Base-by-base conservation (phyloP, 495 filamentous ascomycete genomes). In the Xylaria telfairii region DNA sequence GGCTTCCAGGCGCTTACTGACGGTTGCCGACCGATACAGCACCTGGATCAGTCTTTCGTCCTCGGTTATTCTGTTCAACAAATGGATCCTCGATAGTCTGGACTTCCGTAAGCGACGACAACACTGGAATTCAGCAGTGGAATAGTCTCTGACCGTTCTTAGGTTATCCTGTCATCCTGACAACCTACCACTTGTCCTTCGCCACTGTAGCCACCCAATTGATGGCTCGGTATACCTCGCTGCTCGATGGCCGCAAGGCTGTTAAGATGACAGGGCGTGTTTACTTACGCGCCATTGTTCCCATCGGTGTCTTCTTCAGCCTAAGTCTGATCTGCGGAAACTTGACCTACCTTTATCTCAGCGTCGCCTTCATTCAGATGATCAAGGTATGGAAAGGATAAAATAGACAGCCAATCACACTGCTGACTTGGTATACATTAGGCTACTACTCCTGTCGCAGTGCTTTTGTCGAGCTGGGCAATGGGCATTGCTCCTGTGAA, bases 361-460 rank as follows among this genome's bases (percentile, higher is more conserved):
- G 91, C 76, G 94, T 97, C 71, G 89, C 94, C 54, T 98, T 98
- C 82, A 98, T 98, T 80, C 94, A 98, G 85, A 98, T 98, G 94
- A 88, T 98, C 76, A 97, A 97, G 92, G 76, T 69, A 80, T 54
- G 71, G 49, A 24, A 34, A 32, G 17, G 4, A 4, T 21, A n/a
- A 54, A 28, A 60, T 15, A 19, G 39, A 7, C 19, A 37, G 47
- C 2, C 19, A 24, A 53, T 15, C 6, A 21, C 4, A n/a, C 46
- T 63, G 68, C 76, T 85, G 69, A 82, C 71, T 3, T 34, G 54
- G 62, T 75, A 51, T 71, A 26, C 19, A 68, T 53, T 68, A 95
- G 92, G 94, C 94, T 73, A 96, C 93, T 41, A 97, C 92, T 47
- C 95, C 94, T 34, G 94, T 97, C 65, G 94, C 92, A 54, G 93